Conservation (phyloP, 2,329 filamentous ascomycete species). For the Fusarium sp. region DNA sequence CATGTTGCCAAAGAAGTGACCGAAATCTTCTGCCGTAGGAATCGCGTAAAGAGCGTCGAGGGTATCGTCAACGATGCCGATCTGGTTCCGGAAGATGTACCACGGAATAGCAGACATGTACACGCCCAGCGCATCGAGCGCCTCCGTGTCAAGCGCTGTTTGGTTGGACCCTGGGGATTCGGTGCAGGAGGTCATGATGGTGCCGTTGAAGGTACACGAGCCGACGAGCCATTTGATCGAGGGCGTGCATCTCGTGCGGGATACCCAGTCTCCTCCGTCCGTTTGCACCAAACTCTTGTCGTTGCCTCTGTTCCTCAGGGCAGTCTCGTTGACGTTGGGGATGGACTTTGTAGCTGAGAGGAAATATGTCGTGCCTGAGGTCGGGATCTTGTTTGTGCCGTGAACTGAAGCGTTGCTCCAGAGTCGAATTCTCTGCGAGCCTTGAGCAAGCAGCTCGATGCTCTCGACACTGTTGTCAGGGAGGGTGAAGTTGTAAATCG, state of each 20-base stretch:
- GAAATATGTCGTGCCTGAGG: constrained; percentile 18
- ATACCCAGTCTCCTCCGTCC: constrained; percentile 28
- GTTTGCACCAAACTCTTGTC: constrained; percentile 29
- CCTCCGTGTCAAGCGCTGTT: constrained; percentile 24
- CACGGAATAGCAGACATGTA: constrained; percentile 39
- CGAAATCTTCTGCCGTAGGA: constrained; percentile 25
- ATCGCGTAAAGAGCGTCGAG: constrained; percentile 33
- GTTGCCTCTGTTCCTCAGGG: constrained; percentile 3
- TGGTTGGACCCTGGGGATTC: neutral
- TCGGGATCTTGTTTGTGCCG: constrained; percentile 16
- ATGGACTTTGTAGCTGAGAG: constrained; percentile 27
- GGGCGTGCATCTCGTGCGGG: constrained; percentile 28
- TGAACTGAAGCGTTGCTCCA: constrained; percentile 18
- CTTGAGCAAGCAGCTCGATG: constrained; percentile 9
- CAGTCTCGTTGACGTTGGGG: constrained; percentile 29
- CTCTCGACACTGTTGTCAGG: constrained; percentile 20
- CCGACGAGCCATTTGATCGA: constrained; percentile 25
- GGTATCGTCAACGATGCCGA: constrained; percentile 28
- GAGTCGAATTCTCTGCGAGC: constrained; percentile 15
- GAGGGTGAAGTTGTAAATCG: constrained; percentile 33
- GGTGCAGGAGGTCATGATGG: constrained; percentile 24
- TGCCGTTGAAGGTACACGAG: constrained; percentile 32
- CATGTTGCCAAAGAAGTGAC: constrained; percentile 37
- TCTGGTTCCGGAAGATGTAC: constrained; percentile 28
- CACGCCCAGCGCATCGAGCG: constrained; percentile 10